These are phyloP conservation scores for Arachnomyces sp. DNA, from an alignment of 2,329 filamentous ascomycete genomes.

Conservation along the genomic window DNA sequence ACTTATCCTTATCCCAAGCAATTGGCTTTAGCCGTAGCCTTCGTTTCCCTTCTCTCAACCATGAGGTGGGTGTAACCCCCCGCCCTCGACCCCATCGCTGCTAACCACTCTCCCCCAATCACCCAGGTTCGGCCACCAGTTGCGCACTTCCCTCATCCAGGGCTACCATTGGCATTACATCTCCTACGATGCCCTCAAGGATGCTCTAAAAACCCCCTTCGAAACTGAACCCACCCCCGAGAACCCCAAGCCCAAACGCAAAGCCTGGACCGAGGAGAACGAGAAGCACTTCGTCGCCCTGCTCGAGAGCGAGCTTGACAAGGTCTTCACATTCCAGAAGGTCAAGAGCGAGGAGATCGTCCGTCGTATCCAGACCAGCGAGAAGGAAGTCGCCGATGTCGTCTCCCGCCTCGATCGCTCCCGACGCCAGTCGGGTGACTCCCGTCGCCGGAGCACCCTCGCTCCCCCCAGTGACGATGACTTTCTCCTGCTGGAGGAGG, in stretches of 20 bases:
- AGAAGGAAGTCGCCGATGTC: constrained; percentile 83
- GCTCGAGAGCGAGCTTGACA: constrained; percentile 88
- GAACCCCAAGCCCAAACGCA: constrained; percentile 43
- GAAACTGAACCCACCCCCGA: constrained; percentile 42
- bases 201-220: constrained; percentile 67
- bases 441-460: constrained; percentile 17
- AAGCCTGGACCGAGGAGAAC: constrained; percentile 81
- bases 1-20: too few species aligned
- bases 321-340: constrained; percentile 95
- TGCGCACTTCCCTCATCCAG: constrained; percentile 89
- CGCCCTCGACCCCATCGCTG: neutral
- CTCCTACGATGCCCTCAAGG: constrained; percentile 89
- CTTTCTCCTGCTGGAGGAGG: constrained; percentile 86
- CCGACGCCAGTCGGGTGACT: constrained; percentile 6
- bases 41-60: too few species aligned
- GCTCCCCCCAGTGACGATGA: constrained; percentile 69
- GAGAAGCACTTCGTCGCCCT: constrained; percentile 79
- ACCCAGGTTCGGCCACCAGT: constrained; percentile 81
- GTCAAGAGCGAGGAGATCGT: constrained; percentile 96
- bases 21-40: too few species aligned
- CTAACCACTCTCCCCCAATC: constrained; percentile 1
- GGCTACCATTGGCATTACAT: constrained; percentile 99
- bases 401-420: constrained; percentile 59
- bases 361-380: constrained; percentile 75
- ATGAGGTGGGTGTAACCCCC: constrained; percentile 1